Evolutionary conservation across 73 alveolate genomes (phyloP).

Genomic region (Blepharisma stoltei): DNA sequence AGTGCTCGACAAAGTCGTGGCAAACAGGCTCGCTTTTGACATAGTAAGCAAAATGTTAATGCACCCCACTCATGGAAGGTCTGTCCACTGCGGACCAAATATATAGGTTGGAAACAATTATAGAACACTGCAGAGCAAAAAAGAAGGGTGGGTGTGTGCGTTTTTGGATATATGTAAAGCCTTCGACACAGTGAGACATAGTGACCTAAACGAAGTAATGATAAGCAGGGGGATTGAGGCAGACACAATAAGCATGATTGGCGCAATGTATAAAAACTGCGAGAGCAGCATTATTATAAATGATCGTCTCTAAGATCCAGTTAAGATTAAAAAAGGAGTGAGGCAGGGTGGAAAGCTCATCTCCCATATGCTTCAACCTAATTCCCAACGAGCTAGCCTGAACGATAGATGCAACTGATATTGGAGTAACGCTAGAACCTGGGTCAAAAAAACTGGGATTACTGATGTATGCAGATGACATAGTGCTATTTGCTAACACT

Average conservation of each 20-base stretch:
- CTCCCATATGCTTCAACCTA: not conserved
- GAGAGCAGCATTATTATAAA: not conserved
- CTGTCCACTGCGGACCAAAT: not conserved
- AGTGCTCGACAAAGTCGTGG: not conserved
- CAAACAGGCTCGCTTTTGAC: not conserved
- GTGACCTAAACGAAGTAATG: not conserved
- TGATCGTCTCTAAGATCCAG: not conserved
- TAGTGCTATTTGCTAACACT: too few relatives aligned
- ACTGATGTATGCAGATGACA: too few relatives aligned
- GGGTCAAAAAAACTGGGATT: too few relatives aligned
- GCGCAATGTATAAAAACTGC: not conserved
- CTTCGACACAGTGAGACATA: not conserved
- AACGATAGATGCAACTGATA: too few relatives aligned
- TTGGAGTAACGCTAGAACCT: too few relatives aligned
- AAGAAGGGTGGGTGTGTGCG: too few relatives aligned
- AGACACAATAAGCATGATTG: too few relatives aligned
- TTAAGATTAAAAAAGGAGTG: not conserved
- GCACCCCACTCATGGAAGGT: not conserved
- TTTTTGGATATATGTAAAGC: not conserved
- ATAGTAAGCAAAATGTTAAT: not conserved
- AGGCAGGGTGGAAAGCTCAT: not conserved
- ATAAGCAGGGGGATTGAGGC: not conserved
- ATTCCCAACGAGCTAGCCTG: constrained; percentile 4
- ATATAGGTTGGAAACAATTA: not conserved
- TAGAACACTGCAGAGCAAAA: too few relatives aligned